Percentiles rank a stretch among this genome's conserved stretches.
Evolutionary conservation across 805 yeast genomes (phyloP).

Genomic region (Saccharomyces mikatae): DNA sequence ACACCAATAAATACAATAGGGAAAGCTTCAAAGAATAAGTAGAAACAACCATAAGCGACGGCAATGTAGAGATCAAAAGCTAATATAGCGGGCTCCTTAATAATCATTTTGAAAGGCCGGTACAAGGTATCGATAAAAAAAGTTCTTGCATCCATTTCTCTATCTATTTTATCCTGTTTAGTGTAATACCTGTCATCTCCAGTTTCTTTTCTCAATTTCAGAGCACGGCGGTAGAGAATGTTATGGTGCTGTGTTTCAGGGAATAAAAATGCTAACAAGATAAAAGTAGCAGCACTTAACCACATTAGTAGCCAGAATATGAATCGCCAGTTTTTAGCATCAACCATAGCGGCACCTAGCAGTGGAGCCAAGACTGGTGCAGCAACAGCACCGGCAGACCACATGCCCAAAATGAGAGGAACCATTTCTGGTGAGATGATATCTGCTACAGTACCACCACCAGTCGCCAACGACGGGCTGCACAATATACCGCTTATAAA

Average conservation of each 20-base stretch:
- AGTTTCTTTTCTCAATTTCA: constrained; percentile 40
- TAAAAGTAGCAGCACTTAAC: constrained; percentile 32
- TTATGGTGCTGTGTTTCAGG: constrained; percentile 45
- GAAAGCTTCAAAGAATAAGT: constrained; percentile 54
- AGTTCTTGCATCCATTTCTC: constrained; percentile 12
- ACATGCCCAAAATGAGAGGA: constrained; percentile 41
- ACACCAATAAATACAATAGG: constrained; percentile 45
- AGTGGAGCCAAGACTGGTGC: constrained; percentile 54
- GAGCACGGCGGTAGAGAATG: constrained; percentile 41
- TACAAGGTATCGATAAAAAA: constrained; percentile 32
- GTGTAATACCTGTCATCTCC: constrained; percentile 40
- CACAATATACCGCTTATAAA: constrained; percentile 49
- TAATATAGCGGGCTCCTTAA: constrained; percentile 49
- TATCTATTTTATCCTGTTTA: constrained; percentile 33
- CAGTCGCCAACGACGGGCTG: constrained; percentile 49
- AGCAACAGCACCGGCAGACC: constrained; percentile 47
- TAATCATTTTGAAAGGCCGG: constrained; percentile 44
- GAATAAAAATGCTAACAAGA: constrained; percentile 34
- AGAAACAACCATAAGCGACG: constrained; percentile 43
- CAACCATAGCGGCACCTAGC: constrained; percentile 44
- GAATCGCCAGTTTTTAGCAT: constrained; percentile 47
- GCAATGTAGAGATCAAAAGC: constrained; percentile 46
- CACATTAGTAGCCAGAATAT: constrained; percentile 45
- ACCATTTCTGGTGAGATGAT: constrained; percentile 35
- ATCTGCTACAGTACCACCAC: constrained; percentile 52